phyloP scores from a whole-genome alignment of 106 monocot species.

The Dendrobium chrysotoxum region DNA sequence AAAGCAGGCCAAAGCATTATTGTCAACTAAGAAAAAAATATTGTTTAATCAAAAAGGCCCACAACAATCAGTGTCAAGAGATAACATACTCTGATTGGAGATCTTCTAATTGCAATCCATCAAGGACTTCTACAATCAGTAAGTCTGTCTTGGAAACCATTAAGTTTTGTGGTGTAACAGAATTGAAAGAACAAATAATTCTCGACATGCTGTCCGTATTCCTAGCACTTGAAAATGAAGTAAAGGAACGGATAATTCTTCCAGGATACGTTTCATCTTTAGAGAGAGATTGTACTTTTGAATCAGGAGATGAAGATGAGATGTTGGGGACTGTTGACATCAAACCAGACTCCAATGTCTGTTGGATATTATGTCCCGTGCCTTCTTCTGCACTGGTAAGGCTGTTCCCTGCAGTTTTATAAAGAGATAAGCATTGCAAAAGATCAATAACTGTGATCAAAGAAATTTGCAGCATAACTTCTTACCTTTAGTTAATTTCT shows the following conservation, averaged over 20 bases:
- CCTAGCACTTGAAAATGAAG: constrained; percentile 35
- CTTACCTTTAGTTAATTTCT: constrained; percentile 3
- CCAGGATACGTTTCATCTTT: not conserved
- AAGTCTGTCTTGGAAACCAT: constrained; percentile 6
- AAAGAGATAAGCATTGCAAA: not conserved
- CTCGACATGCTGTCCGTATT: constrained; percentile 38
- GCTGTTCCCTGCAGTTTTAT: constrained; percentile 12
- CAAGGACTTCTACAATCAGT: constrained; percentile 24
- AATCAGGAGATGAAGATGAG: not conserved
- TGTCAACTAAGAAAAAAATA: not conserved
- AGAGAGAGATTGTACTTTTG: not conserved
- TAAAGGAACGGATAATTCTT: constrained; percentile 10
- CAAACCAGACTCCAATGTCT: not conserved
- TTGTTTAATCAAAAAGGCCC: not conserved
- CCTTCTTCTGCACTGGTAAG: not conserved
- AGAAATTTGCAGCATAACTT: constrained; percentile 2
- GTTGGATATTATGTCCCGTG: not conserved
- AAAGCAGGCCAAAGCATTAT: not conserved
- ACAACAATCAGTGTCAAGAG: not conserved
- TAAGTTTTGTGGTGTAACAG: constrained; percentile 12
- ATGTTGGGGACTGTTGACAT: not conserved
- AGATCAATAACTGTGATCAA: not conserved
- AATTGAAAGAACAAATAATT: constrained; percentile 26
- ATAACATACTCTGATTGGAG: constrained; percentile 62
- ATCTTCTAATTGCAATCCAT: constrained; percentile 22